A percentile compares a stretch with the other conserved stretches of the same genome.
These are phyloP conservation scores for Exophiala alcalophila DNA, from an alignment of 2,329 filamentous ascomycete species.

Conservation along the genomic window DNA sequence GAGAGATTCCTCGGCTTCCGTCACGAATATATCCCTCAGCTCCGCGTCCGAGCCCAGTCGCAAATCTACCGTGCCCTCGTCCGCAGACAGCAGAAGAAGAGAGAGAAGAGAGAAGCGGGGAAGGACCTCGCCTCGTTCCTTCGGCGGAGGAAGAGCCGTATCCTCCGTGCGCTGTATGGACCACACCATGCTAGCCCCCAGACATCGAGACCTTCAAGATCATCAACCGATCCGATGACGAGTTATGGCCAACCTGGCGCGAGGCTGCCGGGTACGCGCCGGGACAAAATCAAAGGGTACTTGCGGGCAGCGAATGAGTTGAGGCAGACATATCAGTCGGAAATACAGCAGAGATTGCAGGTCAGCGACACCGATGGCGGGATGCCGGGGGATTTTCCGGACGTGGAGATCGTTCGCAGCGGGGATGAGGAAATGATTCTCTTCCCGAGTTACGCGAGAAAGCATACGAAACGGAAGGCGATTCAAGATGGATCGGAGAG, in stretches of 20 bases:
- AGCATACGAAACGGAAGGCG: slow-evolving; percentile 55
- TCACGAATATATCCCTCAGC: slow-evolving; percentile 68
- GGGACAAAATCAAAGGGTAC: slow-evolving; percentile 74
- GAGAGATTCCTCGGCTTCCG: slow-evolving; percentile 67
- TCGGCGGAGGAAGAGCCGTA: slow-evolving; percentile 37
- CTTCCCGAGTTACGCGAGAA: slow-evolving; percentile 89
- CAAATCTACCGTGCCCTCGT: slow-evolving; percentile 73
- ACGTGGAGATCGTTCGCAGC: slow-evolving; percentile 73
- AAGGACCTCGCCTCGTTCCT: slow-evolving; percentile 46
- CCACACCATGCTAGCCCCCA: slow-evolving; percentile 25
- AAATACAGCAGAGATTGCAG: slow-evolving; percentile 49
- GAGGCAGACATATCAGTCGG: slow-evolving; percentile 62
- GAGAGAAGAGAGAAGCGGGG: slow-evolving; percentile 48
- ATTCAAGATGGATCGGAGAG: slow-evolving; percentile 31
- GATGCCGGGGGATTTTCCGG: slow-evolving; percentile 76
- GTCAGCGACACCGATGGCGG: slow-evolving; percentile 46
- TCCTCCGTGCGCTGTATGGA: slow-evolving; percentile 35
- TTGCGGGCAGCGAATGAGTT: slow-evolving; percentile 70
- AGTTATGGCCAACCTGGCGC: slow-evolving; percentile 30
- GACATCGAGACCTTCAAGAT: slow-evolving; percentile 10
- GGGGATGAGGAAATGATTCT: slow-evolving; percentile 90
- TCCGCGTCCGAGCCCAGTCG: slow-evolving; percentile 69
- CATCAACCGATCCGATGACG: slow-evolving; percentile 28
- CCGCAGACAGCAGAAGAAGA: slow-evolving; percentile 57
- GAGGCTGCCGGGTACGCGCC: slow-evolving; percentile 64